These are phyloP conservation scores for Nematodospora valgi DNA, from an alignment of 805 yeast genomes.

Conservation along the genomic window DNA sequence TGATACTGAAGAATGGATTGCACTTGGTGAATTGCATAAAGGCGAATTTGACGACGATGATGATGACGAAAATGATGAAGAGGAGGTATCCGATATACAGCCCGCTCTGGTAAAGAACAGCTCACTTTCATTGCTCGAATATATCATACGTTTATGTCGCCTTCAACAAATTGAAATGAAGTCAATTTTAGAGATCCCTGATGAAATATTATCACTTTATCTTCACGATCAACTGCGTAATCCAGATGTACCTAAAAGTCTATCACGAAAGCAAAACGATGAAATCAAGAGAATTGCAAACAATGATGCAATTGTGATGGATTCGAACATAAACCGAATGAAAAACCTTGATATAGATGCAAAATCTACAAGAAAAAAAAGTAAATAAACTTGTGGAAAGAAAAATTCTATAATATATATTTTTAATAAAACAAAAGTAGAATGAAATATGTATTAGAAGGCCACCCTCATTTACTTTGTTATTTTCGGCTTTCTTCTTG, in stretches of 20 bases:
- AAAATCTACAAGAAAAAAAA: neutral
- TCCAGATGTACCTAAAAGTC: slow-evolving; percentile 16
- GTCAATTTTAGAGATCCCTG: slow-evolving; percentile 53
- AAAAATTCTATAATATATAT: slow-evolving; percentile 2
- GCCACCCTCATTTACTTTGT: neutral
- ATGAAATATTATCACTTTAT: slow-evolving; percentile 61
- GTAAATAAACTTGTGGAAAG: slow-evolving; percentile 2
- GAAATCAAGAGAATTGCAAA: slow-evolving; percentile 12
- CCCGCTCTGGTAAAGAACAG: slow-evolving; percentile 12
- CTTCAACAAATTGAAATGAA: slow-evolving; percentile 59
- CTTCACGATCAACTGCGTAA: slow-evolving; percentile 49
- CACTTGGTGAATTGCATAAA: slow-evolving; percentile 39
- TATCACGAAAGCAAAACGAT: slow-evolving; percentile 13
- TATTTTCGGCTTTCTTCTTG: neutral
- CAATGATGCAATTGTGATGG: slow-evolving; percentile 18
- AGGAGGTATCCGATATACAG: slow-evolving; percentile 21
- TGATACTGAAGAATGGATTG: slow-evolving; percentile 45
- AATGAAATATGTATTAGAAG: slow-evolving; percentile 1
- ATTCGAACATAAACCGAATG: slow-evolving; percentile 33
- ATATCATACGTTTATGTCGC: slow-evolving; percentile 54
- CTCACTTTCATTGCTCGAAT: slow-evolving; percentile 61
- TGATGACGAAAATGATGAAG: slow-evolving; percentile 18
- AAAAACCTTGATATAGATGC: slow-evolving; percentile 20
- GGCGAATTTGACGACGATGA: slow-evolving; percentile 25
- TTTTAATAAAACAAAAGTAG: slow-evolving; percentile 8